Evolutionary conservation across 495 filamentous ascomycete species (phyloP), one percentile per base, ranked within the genome.

Genomic region (Aspergillus campestris): DNA sequence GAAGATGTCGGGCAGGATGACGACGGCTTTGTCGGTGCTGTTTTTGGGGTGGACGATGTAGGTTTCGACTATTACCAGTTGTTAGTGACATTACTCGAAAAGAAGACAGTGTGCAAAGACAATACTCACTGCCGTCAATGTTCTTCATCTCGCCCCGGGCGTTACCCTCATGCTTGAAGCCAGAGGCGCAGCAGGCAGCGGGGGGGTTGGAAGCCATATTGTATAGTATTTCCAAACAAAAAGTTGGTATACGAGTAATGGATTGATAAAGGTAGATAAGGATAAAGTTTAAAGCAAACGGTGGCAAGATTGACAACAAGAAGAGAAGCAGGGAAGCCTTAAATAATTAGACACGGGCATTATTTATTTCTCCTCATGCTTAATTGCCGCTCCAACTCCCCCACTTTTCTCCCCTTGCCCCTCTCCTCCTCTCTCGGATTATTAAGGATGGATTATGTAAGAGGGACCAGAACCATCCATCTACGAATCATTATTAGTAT

Each of bases 1-100:
- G 55, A 86, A 74, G 55, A 86, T 74, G 51, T 89, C 84, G 31
- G 79, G 75, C 34, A 87, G 53, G 60, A 69, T 59, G 47, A 73
- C 12, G 42, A 73, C 48, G 34, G 64, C 68, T 52, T 65, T 70
- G 13, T 70, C 65, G 35, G 67, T 69, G 67, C 43, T 62, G 48
- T 59, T 55, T 55, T 67, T 62, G 45, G 70, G 68, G 53, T 59
- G 64, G 45, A 54, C 49, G 42, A 73, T 52, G 51, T 73, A 73
- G 51, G 65, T 68, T 14, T 65, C 48, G 49, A 67, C 70, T 73
- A 43, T 3, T 12, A 12, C 13, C 7, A 31, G 30, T 34, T 8
- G 36, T 44, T 46, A 41, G 14, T 8, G 13, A 27, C 38, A 40
- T n/a, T n/a, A 30, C 37, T 10, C 15, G 37, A 14, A 9, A 3